Conservation (phyloP, 1,139 yeast genomes). For the Sugiyamaella japonica region DNA sequence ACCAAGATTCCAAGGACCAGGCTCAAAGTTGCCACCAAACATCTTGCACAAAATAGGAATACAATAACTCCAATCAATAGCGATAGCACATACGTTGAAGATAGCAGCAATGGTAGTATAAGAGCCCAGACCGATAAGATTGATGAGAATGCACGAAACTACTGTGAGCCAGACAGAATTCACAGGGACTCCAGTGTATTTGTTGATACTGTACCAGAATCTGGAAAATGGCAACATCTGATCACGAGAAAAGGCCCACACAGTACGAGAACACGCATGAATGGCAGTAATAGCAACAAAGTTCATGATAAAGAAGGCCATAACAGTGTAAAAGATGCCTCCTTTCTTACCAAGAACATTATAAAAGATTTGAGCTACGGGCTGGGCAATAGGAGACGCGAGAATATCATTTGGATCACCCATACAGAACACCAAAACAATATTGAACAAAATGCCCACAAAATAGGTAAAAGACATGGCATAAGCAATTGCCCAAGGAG, state of each 20-base stretch:
- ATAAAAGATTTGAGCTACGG: constrained; percentile 57
- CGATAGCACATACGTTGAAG: constrained; percentile 73
- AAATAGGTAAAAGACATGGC: constrained; percentile 61
- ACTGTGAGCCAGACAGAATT: constrained; percentile 68
- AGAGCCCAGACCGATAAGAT: constrained; percentile 64
- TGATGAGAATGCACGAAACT: constrained; percentile 55
- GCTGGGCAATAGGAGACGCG: constrained; percentile 62
- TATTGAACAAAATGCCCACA: constrained; percentile 61
- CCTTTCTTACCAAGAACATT: constrained; percentile 52
- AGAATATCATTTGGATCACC: constrained; percentile 55
- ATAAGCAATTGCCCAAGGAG: constrained; percentile 64
- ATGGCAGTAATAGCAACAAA: constrained; percentile 57
- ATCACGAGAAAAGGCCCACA: constrained; percentile 69
- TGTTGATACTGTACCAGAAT: constrained; percentile 52
- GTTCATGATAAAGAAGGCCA: constrained; percentile 50
- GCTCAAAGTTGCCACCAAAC: constrained; percentile 55
- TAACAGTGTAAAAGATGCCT: constrained; percentile 58
- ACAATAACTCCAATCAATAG: constrained; percentile 69
- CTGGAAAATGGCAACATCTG: constrained; percentile 62
- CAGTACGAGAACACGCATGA: constrained; percentile 65
- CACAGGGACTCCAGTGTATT: constrained; percentile 59
- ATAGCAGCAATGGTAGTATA: constrained; percentile 69
- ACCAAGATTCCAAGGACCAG: constrained; percentile 75
- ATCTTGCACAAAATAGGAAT: constrained; percentile 61
- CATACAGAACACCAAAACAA: constrained; percentile 64